A percentile compares a stretch with the other conserved stretches of the same genome.
Evolutionary conservation across 164 flowering plant species (phyloP).

Genomic region (Paratinospora sagittata): DNA sequence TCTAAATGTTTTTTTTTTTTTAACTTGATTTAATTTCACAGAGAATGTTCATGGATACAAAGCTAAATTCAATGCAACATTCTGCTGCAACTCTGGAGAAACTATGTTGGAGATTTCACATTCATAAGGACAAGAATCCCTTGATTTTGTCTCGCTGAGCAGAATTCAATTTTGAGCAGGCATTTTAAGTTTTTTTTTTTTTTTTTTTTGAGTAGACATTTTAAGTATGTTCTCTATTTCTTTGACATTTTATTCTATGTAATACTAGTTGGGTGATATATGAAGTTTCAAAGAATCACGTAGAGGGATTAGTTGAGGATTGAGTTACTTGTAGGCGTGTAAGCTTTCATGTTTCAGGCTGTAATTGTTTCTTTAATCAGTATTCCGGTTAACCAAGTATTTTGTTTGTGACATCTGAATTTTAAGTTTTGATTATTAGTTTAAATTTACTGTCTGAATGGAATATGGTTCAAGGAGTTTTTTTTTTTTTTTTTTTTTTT

Average conservation of each 20-base stretch:
- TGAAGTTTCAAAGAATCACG: neutral
- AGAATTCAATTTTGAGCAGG: neutral
- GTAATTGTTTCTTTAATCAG: neutral
- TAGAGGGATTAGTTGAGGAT: neutral
- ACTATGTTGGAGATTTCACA: slow-evolving; percentile 64
- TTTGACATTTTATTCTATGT: neutral
- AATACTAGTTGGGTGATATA: neutral
- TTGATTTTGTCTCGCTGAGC: slow-evolving; percentile 30
- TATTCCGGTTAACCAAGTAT: neutral
- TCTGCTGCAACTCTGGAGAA: slow-evolving; percentile 67
- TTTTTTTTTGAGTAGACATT: neutral
- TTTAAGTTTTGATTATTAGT: too few relatives aligned
- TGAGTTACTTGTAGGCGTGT: neutral
- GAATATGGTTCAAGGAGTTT: neutral
- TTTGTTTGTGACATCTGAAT: too few relatives aligned
- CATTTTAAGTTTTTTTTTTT: neutral
- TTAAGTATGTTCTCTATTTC: neutral
- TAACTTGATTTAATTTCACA: slow-evolving; percentile 25
- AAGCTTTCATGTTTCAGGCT: neutral
- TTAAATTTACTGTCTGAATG: neutral
- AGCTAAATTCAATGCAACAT: slow-evolving; percentile 83
- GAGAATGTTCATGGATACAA: slow-evolving; percentile 86
- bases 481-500: too few relatives aligned
- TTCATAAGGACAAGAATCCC: slow-evolving; percentile 40
- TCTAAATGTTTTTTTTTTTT: neutral